Percentiles rank a stretch among this genome's conserved stretches.
These are phyloP conservation scores for Cyberlindnera petersonii DNA, from an alignment of 805 yeast species.

Conservation along the genomic window DNA sequence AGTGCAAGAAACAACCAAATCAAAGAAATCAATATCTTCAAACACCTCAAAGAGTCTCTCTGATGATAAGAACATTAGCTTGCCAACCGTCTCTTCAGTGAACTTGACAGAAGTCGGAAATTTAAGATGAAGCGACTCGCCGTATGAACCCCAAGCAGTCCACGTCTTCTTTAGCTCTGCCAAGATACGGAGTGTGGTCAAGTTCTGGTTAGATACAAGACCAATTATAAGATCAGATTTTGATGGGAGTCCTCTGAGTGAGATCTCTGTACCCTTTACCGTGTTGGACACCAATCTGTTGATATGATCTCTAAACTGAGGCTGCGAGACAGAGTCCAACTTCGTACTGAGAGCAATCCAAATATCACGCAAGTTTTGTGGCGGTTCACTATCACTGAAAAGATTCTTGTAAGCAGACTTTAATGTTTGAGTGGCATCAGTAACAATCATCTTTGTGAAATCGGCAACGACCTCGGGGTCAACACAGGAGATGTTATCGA, in stretches of 20 bases:
- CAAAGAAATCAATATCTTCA: constrained; percentile 48
- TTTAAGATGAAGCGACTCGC: constrained; percentile 1
- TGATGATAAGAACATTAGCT: constrained; percentile 32
- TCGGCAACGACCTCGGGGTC: constrained; percentile 2
- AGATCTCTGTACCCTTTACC: constrained; percentile 61
- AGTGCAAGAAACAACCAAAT: constrained; percentile 43
- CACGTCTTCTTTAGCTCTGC: constrained; percentile 32
- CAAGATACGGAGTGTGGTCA: constrained; percentile 54
- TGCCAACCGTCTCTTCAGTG: constrained; percentile 30
- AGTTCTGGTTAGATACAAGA: constrained; percentile 58
- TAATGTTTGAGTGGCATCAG: constrained; percentile 3
- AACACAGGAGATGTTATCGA: constrained; percentile 8
- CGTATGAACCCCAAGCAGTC: constrained; percentile 7
- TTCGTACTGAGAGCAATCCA: constrained; percentile 9
- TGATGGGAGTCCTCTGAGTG: constrained; percentile 46
- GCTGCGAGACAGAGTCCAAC: constrained; percentile 34
- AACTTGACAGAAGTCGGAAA: constrained; percentile 11
- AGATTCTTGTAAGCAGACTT: constrained; percentile 8
- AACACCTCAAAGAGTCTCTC: constrained; percentile 34
- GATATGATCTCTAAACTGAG: constrained; percentile 25
- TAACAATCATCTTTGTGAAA: constrained; percentile 15
- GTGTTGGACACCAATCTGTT: constrained; percentile 45
- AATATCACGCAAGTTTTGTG: constrained; percentile 9
- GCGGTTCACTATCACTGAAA: constrained; percentile 7
- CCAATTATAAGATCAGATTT: constrained; percentile 44